Percentiles rank a stretch among this genome's conserved stretches.
Evolutionary conservation across 768 basidiomycete species (phyloP).

Genomic region (Leucocoprinus leucothites): DNA sequence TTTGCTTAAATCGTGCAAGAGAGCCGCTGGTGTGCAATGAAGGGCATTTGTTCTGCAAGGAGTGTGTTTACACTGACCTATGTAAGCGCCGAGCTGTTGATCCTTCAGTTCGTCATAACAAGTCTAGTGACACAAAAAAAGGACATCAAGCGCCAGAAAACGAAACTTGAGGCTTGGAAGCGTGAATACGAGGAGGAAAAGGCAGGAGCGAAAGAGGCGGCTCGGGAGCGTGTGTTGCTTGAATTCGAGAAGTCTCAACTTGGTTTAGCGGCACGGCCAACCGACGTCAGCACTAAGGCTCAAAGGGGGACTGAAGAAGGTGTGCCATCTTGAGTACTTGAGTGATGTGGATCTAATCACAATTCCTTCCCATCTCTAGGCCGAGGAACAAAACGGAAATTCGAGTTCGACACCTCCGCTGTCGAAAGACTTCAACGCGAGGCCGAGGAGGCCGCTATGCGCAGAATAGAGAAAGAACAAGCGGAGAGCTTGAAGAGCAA

Average conservation of each 20-base stretch:
- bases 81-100: constrained; percentile 39
- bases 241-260: constrained; percentile 91
- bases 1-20: constrained; percentile 81
- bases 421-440: constrained; percentile 72
- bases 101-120: constrained; percentile 8
- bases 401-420: constrained; percentile 71
- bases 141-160: constrained; percentile 90
- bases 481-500: constrained; percentile 83
- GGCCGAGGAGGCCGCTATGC: constrained; percentile 86
- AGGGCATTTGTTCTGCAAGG: constrained; percentile 95
- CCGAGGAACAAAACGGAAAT: constrained; percentile 77
- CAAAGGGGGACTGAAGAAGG: constrained; percentile 34
- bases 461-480: constrained; percentile 80
- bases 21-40: constrained; percentile 81
- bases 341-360: not conserved
- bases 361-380: constrained; percentile 28
- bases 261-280: constrained; percentile 51
- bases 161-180: constrained; percentile 67
- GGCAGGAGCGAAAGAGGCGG: constrained; percentile 61
- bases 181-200: constrained; percentile 82
- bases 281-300: constrained; percentile 37
- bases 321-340: constrained; percentile 5
- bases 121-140: constrained; percentile 80
- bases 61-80: constrained; percentile 87
- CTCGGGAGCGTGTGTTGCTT: constrained; percentile 81